Base-by-base conservation (phyloP, 2,329 filamentous ascomycete genomes). In the Phialemoniopsis sp. region DNA sequence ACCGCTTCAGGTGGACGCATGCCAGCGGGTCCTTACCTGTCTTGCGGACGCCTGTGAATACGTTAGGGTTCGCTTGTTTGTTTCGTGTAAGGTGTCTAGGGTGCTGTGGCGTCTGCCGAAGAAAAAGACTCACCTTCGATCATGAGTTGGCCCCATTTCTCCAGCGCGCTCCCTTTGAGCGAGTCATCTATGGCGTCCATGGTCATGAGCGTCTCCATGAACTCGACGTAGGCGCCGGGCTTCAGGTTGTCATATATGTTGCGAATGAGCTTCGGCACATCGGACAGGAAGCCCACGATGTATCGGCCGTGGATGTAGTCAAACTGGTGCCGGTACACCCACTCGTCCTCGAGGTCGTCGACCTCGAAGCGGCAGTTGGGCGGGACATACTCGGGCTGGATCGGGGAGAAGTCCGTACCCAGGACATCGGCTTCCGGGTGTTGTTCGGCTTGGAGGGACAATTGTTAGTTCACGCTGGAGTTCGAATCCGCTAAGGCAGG, bases 351-450 rank as follows among this genome's bases (percentile, higher is more conserved):
- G 19, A 68, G 57, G 46, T 80, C 76, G 46, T 79, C 73, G 29
- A 79, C 62, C 37, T 77, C 58, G 52, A 80, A 80, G 16, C 60
- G 62, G 36, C 75, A 63, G 47, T 79, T 80, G 16, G 72, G 67
- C 5, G 73, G 74, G 3, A 76, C 64, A 38, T 68, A 60, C 29
- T 57, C 58, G 3, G 70, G 70, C 47, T 76, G 71, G 31, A 70
- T 66, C 9, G 69, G 68, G 39, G 61, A 68, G 7, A 76, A 60
- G 44, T 76, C 72, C 1, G 60, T 67, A 14, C 70, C 70, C 4
- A 62, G 56, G 4, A 72, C 67, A 28, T 58, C 47, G 15, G 51
- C 53, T 32, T 58, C 55, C 0, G 67, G 67, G 41, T 62, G 59
- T 42, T 65, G 54, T 39, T 66, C 59, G 15, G 67, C 66, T 49